Percentiles rank a stretch among this genome's conserved stretches.
Conservation (phyloP, 768 basidiomycete species). For the Pulveroboletus sp. region DNA sequence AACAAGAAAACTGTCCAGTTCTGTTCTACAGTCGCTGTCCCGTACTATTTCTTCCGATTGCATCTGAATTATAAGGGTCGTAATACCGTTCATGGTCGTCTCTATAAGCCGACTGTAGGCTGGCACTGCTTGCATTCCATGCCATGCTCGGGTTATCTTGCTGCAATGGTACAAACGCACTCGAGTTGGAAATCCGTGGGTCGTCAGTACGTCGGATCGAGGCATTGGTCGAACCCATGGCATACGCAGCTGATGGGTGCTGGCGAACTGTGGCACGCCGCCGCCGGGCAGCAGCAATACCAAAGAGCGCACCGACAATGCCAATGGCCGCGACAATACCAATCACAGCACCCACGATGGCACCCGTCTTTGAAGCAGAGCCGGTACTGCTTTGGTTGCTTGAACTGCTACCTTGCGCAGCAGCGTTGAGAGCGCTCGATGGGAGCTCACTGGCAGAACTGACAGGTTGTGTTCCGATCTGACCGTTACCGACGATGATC, state of each 20-base stretch:
- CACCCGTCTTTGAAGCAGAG: constrained; percentile 22
- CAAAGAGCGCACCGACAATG: constrained; percentile 32
- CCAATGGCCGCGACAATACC: constrained; percentile 29
- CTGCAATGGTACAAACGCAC: constrained; percentile 67
- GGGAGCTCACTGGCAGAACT: constrained; percentile 19
- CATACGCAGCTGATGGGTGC: constrained; percentile 33
- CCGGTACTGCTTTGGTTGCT: constrained; percentile 11
- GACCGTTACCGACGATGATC: constrained; percentile 76
- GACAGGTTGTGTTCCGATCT: constrained; percentile 65
- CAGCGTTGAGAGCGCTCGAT: constrained; percentile 39
- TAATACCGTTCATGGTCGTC: constrained; percentile 27
- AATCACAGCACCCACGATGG: constrained; percentile 27
- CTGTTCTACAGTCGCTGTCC: constrained; percentile 23
- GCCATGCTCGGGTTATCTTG: constrained; percentile 54
- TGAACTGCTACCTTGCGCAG: constrained; percentile 33
- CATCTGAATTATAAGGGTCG: constrained; percentile 26
- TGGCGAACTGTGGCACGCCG: constrained; percentile 38
- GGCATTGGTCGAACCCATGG: constrained; percentile 32
- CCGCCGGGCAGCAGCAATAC: constrained; percentile 48
- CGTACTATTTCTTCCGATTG: constrained; percentile 23
- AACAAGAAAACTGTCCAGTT: neutral
- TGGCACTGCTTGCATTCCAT: constrained; percentile 54
- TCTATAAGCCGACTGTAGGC: constrained; percentile 39
- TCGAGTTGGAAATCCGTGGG: constrained; percentile 53
- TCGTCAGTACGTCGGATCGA: constrained; percentile 20